Evolutionary conservation across 768 basidiomycete genomes (phyloP).

Genomic region (Russula brevipes): DNA sequence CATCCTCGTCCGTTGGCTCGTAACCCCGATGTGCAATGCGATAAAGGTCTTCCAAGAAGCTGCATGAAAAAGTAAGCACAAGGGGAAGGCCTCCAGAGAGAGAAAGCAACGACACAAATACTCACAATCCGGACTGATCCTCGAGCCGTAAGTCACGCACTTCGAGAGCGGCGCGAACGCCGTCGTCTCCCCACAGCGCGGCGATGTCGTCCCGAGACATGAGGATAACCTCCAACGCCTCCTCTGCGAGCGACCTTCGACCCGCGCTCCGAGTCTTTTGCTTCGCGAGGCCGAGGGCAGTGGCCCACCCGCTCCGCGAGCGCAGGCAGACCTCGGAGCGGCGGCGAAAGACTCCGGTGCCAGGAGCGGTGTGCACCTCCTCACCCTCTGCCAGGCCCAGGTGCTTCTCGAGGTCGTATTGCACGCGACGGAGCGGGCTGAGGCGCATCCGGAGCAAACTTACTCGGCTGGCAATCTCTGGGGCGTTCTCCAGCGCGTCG

Average conservation of each 20-base stretch:
- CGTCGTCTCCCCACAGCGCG: conserved; percentile 60
- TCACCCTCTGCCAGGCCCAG: conserved; percentile 14
- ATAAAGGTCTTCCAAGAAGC: conserved; percentile 16
- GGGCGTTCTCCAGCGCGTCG: conserved; percentile 33
- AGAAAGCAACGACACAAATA: conserved; percentile 17
- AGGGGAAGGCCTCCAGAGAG: background rate
- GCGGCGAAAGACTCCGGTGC: conserved; percentile 1
- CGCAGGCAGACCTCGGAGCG: conserved; percentile 32
- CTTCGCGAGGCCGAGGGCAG: conserved; percentile 26
- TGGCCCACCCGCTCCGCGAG: conserved; percentile 31
- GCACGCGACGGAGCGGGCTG: conserved; percentile 33
- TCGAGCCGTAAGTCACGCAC: conserved; percentile 51
- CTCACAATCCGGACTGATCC: conserved; percentile 71
- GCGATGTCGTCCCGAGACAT: conserved; percentile 63
- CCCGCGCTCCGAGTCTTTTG: conserved; percentile 10
- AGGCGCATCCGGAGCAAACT: conserved; percentile 25
- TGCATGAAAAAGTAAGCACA: background rate
- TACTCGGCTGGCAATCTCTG: background rate
- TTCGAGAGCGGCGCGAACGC: conserved; percentile 55
- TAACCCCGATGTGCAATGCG: conserved; percentile 15
- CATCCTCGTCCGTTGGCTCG: conserved; percentile 68
- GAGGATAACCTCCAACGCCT: conserved; percentile 53
- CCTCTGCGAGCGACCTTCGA: conserved; percentile 39
- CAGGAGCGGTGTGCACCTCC: conserved; percentile 10
- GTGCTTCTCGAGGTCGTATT: conserved; percentile 12